Evolutionary conservation across 371 early-diverging fungal species (phyloP), one percentile per base, ranked within the genome.

Genomic region (Mucor indicus): DNA sequence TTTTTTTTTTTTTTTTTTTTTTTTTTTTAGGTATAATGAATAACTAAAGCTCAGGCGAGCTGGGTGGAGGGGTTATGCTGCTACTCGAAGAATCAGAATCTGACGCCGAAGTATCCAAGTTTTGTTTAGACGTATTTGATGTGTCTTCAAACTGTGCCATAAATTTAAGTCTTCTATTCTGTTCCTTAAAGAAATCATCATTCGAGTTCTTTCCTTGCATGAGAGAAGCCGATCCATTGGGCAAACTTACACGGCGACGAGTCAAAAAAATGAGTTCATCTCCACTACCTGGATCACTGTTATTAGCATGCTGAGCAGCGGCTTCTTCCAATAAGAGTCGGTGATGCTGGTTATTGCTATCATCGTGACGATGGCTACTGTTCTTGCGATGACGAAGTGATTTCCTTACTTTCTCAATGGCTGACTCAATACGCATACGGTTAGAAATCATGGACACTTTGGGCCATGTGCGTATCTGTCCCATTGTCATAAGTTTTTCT

Each of bases 141-240:
- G n/a, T n/a, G n/a, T n/a, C n/a, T n/a, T n/a, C n/a, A n/a, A 98
- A 79, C 60, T 97, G 67, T 70, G 95, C 53, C 86, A 94, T 69
- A 90, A 98, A 75, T 23, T 50, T 53, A 31, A 64, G 61, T 51
- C 75, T 37, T 39, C 60, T 55, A 7, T 39, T 41, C 39, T 67
- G 59, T 47, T 69, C 67, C 27, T 57, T 47, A 15, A 48, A 35
- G 11, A 50, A 46, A 10, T 62, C 63, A n/a, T n/a, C n/a, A n/a
- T n/a, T n/a, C n/a, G n/a, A n/a, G n/a, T n/a, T n/a, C n/a, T n/a
- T n/a, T n/a, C n/a, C n/a, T n/a, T n/a, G n/a, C n/a, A n/a, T n/a
- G n/a, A n/a, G n/a, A n/a, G n/a, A n/a, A n/a, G n/a, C n/a, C 5
- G 57, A 47, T 5, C 47, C 51, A 49, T 59, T 62, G 6, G 68